These are phyloP conservation scores for Phylloboletellus chloephorus DNA, from an alignment of 1,284 basidiomycete species.

Conservation along the genomic window DNA sequence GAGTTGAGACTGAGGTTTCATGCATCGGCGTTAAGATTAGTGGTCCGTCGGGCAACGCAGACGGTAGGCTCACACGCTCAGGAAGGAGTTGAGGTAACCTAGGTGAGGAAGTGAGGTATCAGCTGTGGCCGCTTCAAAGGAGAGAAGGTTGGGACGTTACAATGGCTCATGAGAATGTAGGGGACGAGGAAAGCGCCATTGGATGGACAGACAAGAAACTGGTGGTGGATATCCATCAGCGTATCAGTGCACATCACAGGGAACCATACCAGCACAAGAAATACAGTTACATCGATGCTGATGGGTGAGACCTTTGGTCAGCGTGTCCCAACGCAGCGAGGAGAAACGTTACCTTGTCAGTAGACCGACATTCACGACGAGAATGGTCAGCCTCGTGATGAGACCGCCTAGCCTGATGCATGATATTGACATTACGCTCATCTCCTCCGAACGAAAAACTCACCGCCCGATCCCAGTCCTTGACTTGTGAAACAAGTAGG, in stretches of 20 bases:
- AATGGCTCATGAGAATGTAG: constrained; percentile 32
- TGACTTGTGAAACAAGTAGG: constrained; percentile 30
- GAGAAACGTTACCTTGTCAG: constrained; percentile 25
- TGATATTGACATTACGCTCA: neutral
- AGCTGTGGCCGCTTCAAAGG: neutral
- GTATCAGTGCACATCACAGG: neutral
- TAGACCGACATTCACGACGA: constrained; percentile 30
- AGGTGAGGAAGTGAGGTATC: neutral
- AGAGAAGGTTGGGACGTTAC: constrained; percentile 9
- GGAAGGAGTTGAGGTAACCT: constrained; percentile 33
- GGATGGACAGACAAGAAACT: constrained; percentile 29
- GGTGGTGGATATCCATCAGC: neutral
- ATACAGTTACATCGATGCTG: constrained; percentile 29
- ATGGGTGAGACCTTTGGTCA: neutral
- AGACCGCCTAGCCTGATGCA: constrained; percentile 25
- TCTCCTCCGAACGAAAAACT: neutral
- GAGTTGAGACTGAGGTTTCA: constrained; percentile 26
- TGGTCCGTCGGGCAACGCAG: too few relatives aligned
- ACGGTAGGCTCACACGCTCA: constrained; percentile 25
- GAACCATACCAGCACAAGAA: constrained; percentile 26
- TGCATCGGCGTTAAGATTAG: neutral
- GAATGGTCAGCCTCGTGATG: constrained; percentile 27
- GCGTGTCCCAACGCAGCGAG: neutral
- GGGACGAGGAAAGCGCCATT: constrained; percentile 32
- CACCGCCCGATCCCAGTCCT: constrained; percentile 31